Evolutionary conservation across 306 rosid genomes (phyloP), one percentile per base, ranked within the genome.

Genomic region (Castanea sativa): DNA sequence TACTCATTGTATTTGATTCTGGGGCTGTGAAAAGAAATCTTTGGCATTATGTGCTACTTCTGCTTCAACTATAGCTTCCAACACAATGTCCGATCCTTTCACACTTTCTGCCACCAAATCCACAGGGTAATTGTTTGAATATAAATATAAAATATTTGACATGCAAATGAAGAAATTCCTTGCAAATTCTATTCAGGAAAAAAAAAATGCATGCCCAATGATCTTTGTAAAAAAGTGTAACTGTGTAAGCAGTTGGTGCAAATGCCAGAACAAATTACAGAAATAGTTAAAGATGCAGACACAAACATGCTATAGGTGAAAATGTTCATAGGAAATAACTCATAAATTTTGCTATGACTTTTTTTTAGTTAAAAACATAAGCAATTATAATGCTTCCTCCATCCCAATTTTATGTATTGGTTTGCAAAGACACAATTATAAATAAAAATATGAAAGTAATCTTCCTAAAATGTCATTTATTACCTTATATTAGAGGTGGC

Each of bases 1-100:
- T 35, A 35, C 38, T 67, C 72, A 35, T 13, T 67, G 21, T 69
- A 78, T 75, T 83, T 91, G 90, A 74, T 79, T 92, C 82, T 88
- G 87, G 64, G 92, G 95, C 57, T 82, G 88, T 19, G 93, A 90
- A 87, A 92, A 89, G 89, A 92, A 92, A 57, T 92, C 90, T 85
- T 95, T 92, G 78, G 97, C 96, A 2, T 76, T 92, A 73, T 59
- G 91, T 68, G 97, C 97, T 56, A 94, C 93, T 80, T 92, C 97
- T 84, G 99, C 92, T 90, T 92, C 97, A 83, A 92, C 56, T 49
- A 91, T 76, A 53, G 97, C 99, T 87, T 92, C 97, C 78, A 88
- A 86, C 61, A 94, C 85, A 79, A 91, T 69, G 80, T 92, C 94
- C 38, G 94, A 91, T 81, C 97, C 98, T 51, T 72, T 85, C 73